Base-by-base conservation (phyloP, 78 protist genomes). In the Capsaspora owczarzaki region DNA sequence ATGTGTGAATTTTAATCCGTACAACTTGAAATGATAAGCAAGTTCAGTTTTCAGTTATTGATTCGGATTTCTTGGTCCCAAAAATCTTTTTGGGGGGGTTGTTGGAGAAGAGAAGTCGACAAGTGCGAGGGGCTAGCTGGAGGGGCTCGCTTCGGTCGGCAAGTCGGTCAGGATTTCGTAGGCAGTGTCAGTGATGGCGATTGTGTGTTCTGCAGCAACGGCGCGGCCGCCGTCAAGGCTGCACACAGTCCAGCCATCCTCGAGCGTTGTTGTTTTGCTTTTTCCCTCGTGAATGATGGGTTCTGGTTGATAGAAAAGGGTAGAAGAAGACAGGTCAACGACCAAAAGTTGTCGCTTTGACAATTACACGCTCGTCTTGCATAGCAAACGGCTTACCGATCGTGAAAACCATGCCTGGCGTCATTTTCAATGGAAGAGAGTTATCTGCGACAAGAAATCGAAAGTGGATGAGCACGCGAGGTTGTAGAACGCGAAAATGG, bases 401-500 rank as follows among this genome's bases (percentile, higher is more conserved):
- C 23, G 99, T 96, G 78, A 96, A 95, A 25, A 74, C 63, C 46
- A 86, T 87, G 23, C 98, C 98, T 5, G 84, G 80, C 70, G 76
- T 61, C 98, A 95, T 95, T 46, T 16, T 61, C 14, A 10, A 5
- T 29, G 19, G 69, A 61, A 27, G 69, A 49, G 56, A 49, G 56
- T 20, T 10, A 10, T 49, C n/a, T 16, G 56, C 10, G n/a, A 16
- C 16, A 10, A 16, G 56, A 10, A 49, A 16, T 49, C n/a, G 16
- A 49, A 20, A 49, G 56, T 49, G 56, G 56, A 10, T 49, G 10
- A 49, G 56, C 16, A 16, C 56, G 16, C 16, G 16, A 49, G 16
- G n/a, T 16, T 10, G 56, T 20, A 10, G 16, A 10, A 20, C 10
- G n/a, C n/a, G 10, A 49, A 10, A 49, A 49, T 20, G 56, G 16